Percentiles rank a stretch among this genome's conserved stretches.
Conservation (phyloP, 306 rosid genomes). For the Cucumis cinereus region DNA sequence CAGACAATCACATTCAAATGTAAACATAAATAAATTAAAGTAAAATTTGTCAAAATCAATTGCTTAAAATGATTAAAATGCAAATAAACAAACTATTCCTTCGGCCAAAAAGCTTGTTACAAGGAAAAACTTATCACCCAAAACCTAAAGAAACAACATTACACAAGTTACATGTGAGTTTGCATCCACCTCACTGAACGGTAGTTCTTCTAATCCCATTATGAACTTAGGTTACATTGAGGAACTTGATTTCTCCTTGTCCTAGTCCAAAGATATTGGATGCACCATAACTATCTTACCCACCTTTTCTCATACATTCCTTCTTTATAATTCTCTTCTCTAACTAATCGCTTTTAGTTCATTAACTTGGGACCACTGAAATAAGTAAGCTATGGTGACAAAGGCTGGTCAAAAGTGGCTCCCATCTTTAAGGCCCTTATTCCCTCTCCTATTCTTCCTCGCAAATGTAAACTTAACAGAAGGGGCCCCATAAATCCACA, state of each 20-base stretch:
- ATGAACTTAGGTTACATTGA: background rate
- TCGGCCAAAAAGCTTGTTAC: background rate
- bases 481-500: background rate
- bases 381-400: background rate
- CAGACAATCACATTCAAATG: constrained; percentile 8
- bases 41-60: background rate
- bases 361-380: background rate
- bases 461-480: background rate
- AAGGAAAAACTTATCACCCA: background rate
- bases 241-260: background rate
- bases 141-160: background rate
- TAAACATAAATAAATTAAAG: background rate
- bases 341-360: background rate
- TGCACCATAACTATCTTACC: background rate
- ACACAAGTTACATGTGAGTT: background rate
- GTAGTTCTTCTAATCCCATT: too few species aligned
- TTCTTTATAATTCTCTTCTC: background rate
- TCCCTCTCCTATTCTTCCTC: background rate
- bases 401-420: background rate
- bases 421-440: background rate
- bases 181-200: background rate
- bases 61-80: background rate
- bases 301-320: background rate
- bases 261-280: background rate
- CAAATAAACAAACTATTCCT: background rate